phyloP scores from a whole-genome alignment of 139 green algal genomes.

The Axilococcus clingmanii region DNA sequence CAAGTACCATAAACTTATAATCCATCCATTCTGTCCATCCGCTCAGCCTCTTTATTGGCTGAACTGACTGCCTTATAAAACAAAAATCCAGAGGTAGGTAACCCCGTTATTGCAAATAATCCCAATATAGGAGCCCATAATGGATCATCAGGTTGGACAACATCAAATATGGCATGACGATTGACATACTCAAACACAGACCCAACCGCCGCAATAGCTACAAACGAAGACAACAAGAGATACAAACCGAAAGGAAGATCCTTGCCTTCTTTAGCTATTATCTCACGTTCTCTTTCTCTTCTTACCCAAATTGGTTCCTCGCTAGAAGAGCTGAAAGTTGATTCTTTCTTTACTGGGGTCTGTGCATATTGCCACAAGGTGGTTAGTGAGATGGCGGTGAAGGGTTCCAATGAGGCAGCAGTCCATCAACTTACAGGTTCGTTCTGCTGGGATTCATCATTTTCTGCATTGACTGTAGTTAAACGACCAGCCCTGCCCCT shows the following conservation, averaged over 20 bases:
- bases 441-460: no score
- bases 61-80: conserved; percentile 61
- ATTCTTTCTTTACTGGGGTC: background rate
- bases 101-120: conserved; percentile 67
- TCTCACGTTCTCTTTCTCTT: conserved; percentile 59
- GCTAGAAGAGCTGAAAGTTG: background rate
- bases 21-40: conserved; percentile 63
- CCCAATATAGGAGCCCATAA: conserved; percentile 68
- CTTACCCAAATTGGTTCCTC: conserved; percentile 63
- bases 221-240: conserved; percentile 57
- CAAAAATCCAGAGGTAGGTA: conserved; percentile 60
- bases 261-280: conserved; percentile 28
- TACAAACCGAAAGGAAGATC: conserved; percentile 66
- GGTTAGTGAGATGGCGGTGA: no score
- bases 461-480: no score
- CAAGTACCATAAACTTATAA: conserved; percentile 28
- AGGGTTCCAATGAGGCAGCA: no score
- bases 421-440: no score
- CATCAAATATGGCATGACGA: conserved; percentile 46
- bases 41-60: conserved; percentile 64
- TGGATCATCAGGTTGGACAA: conserved; percentile 44
- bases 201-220: conserved; percentile 72
- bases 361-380: no score
- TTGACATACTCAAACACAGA: conserved; percentile 55
- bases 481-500: no score